Base-by-base conservation (phyloP, 257 asterid genomes). In the Fraxinus americana region DNA sequence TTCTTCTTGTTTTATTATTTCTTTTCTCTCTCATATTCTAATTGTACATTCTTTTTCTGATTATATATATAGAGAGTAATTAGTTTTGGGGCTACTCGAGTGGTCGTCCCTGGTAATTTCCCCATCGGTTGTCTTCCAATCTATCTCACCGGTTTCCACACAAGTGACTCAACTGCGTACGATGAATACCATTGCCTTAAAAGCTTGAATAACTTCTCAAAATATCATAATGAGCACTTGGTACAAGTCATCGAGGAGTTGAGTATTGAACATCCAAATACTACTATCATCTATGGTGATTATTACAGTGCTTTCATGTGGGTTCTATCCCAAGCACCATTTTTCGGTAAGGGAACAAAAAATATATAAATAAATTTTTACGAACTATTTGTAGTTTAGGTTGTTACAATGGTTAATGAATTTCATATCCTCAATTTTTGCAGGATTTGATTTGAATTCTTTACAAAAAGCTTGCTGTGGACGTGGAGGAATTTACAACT, bases 51-150 rank as follows among this genome's bases (percentile, higher is more conserved):
- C 1, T 43, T 23, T 5, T 30, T 5, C 2, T 48, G 6, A n/a
- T n/a, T n/a, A n/a, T n/a, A n/a, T n/a, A n/a, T n/a, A n/a, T n/a
- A n/a, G n/a, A n/a, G n/a, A n/a, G n/a, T n/a, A n/a, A n/a, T n/a
- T n/a, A n/a, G n/a, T n/a, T n/a, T n/a, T n/a, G n/a, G n/a, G n/a
- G n/a, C n/a, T n/a, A n/a, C n/a, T n/a, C n/a, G n/a, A n/a, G n/a
- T n/a, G n/a, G n/a, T n/a, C n/a, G n/a, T n/a, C n/a, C n/a, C n/a
- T n/a, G n/a, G n/a, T n/a, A n/a, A n/a, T n/a, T n/a, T n/a, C n/a
- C n/a, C n/a, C n/a, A 48, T 83, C 2, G 82, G 84, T 0, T 83
- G 82, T 66, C 50, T 80, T 16, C 86, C 86, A 45, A 75, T 76
- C 8, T 54, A 79, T 17, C 70, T 72, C 16, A 70, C 80, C 5